phyloP scores from a whole-genome alignment of 345 rosid genomes.

The Pistacia integerrima region DNA sequence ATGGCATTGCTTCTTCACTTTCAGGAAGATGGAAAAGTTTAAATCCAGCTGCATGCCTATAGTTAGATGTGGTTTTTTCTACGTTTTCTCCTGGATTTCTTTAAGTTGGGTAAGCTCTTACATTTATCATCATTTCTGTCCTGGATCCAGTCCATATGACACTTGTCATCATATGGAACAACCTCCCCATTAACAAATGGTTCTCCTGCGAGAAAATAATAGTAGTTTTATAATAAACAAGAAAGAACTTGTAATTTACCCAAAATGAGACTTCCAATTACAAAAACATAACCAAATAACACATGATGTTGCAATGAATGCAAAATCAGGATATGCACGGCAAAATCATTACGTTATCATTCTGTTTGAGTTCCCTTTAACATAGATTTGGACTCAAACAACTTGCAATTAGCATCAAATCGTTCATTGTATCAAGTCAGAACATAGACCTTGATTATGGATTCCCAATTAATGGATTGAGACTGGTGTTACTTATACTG shows the following conservation, averaged over 20 bases:
- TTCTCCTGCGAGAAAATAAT: constrained; percentile 33
- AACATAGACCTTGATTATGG: not conserved
- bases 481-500: not conserved
- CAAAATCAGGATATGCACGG: not conserved
- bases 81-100: constrained; percentile 32
- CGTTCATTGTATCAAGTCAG: not conserved
- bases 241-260: not conserved
- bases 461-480: not conserved
- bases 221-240: constrained; percentile 1
- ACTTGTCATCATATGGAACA: constrained; percentile 40
- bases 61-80: constrained; percentile 17
- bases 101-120: constrained; percentile 2
- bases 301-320: not conserved
- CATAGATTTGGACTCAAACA: not conserved
- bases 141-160: constrained; percentile 39
- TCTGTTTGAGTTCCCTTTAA: not conserved
- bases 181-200: constrained; percentile 37
- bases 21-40: not conserved
- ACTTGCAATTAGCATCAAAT: not conserved
- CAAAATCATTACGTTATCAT: not conserved
- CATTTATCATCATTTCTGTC: constrained; percentile 28
- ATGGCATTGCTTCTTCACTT: not conserved
- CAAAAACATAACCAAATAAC: not conserved
- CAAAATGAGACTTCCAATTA: not conserved
- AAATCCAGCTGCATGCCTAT: not conserved